A percentile compares a stretch with the other conserved stretches of the same genome.
Conservation (phyloP, 2,329 filamentous ascomycete genomes). For the Penicillium carneum region DNA sequence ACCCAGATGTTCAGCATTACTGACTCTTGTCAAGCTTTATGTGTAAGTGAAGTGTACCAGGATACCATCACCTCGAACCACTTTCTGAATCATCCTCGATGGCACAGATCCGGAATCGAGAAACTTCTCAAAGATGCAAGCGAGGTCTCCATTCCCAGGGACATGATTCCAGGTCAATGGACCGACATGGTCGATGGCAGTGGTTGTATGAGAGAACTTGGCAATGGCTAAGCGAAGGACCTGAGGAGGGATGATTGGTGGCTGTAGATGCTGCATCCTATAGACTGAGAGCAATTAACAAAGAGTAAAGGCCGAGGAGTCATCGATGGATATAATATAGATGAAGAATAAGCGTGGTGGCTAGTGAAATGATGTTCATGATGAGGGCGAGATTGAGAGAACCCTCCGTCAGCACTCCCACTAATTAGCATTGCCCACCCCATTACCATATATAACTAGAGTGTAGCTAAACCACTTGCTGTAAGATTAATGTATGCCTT, state of each 20-base stretch:
- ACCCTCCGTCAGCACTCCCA: not conserved
- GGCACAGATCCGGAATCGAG: slow-evolving; percentile 12
- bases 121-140: slow-evolving; percentile 47
- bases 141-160: slow-evolving; percentile 47
- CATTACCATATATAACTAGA: not conserved
- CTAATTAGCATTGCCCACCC: not conserved
- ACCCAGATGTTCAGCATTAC: slow-evolving; percentile 5
- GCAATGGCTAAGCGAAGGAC: slow-evolving; percentile 41
- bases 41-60: slow-evolving; percentile 43
- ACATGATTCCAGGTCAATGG: slow-evolving; percentile 57
- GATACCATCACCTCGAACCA: slow-evolving; percentile 45
- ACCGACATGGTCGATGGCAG: slow-evolving; percentile 45
- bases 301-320: not conserved
- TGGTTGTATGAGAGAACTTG: slow-evolving; percentile 57
- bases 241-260: slow-evolving; percentile 18
- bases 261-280: slow-evolving; percentile 12
- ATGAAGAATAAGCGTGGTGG: not conserved
- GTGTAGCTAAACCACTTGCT: too few species aligned
- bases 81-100: slow-evolving; percentile 42
- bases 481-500: not conserved
- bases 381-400: not conserved
- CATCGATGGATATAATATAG: not conserved
- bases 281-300: not conserved
- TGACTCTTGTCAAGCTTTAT: not conserved
- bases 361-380: not conserved